A percentile compares a stretch with the other conserved stretches of the same genome.
phyloP scores from a whole-genome alignment of 495 filamentous ascomycete species.

The Tirmania nivea region DNA sequence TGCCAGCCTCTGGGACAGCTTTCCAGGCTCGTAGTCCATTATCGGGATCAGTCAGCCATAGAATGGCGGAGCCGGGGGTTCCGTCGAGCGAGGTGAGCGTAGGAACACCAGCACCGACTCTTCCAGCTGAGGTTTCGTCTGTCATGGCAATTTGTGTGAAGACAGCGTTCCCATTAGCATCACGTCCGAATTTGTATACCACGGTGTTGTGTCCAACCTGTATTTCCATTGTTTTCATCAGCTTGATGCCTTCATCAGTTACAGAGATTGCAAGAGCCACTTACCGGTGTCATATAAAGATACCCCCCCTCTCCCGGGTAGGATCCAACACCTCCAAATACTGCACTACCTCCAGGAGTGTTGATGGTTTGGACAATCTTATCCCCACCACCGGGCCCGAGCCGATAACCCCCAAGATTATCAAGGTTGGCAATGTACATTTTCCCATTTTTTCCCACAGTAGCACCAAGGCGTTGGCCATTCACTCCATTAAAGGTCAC shows the following conservation, averaged over 20 bases:
- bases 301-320: constrained; percentile 5
- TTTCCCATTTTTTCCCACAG: constrained; percentile 28
- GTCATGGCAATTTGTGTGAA: constrained; percentile 22
- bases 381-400: constrained; percentile 23
- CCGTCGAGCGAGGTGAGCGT: constrained; percentile 22
- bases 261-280: no score
- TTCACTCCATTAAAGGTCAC: constrained; percentile 21
- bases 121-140: constrained; percentile 16
- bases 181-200: constrained; percentile 21
- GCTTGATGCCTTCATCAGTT: no score
- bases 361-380: constrained; percentile 25
- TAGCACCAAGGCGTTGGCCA: constrained; percentile 22
- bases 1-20: constrained; percentile 23
- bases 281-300: no score
- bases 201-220: constrained; percentile 8
- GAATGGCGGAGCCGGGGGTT: constrained; percentile 20
- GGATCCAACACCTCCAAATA: constrained; percentile 27
- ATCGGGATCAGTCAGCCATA: constrained; percentile 23
- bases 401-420: constrained; percentile 29
- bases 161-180: constrained; percentile 13
- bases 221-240: no score
- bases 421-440: constrained; percentile 27
- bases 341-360: constrained; percentile 16
- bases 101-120: constrained; percentile 21
- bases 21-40: constrained; percentile 25